These are phyloP conservation scores for Apiotrichum brassicae DNA, from an alignment of 1,284 basidiomycete species.

Conservation along the genomic window DNA sequence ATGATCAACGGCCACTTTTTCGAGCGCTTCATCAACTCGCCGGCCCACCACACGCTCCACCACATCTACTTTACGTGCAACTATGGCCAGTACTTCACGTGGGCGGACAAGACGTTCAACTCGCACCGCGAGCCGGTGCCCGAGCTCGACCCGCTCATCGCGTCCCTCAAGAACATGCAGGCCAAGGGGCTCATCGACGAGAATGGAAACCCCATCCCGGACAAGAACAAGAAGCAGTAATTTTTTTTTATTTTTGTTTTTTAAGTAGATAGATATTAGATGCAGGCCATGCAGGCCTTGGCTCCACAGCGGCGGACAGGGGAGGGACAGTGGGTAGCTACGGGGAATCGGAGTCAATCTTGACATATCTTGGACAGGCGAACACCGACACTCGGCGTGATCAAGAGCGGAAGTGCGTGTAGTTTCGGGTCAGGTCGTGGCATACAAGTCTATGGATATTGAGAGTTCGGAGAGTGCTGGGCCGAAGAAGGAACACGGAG, in stretches of 20 bases:
- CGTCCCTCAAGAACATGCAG: conserved; percentile 48
- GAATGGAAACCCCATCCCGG: conserved; percentile 26
- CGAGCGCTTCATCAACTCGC: conserved; percentile 87
- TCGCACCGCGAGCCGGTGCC: conserved; percentile 83
- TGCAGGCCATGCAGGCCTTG: neutral
- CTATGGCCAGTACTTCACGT: conserved; percentile 96
- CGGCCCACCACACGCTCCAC: conserved; percentile 94
- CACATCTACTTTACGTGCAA: conserved; percentile 95
- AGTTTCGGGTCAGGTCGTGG: too few species aligned
- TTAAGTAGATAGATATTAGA: neutral
- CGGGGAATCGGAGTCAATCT: too few species aligned
- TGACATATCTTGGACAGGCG: too few species aligned
- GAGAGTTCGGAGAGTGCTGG: too few species aligned
- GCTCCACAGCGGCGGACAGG: too few species aligned
- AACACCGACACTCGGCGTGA: too few species aligned
- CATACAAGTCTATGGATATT: too few species aligned
- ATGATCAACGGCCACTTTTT: conserved; percentile 92
- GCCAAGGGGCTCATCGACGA: conserved; percentile 43
- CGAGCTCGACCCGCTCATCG: conserved; percentile 76
- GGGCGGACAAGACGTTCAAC: conserved; percentile 75
- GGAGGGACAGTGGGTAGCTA: too few species aligned
- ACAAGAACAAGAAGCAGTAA: conserved; percentile 11
- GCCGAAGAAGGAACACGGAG: too few species aligned
- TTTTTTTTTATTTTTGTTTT: neutral
- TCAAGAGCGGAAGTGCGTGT: too few species aligned